A percentile compares a stretch with the other conserved stretches of the same genome.
phyloP scores from a whole-genome alignment of 345 rosid genomes.

The Eucalyptus caleyi region DNA sequence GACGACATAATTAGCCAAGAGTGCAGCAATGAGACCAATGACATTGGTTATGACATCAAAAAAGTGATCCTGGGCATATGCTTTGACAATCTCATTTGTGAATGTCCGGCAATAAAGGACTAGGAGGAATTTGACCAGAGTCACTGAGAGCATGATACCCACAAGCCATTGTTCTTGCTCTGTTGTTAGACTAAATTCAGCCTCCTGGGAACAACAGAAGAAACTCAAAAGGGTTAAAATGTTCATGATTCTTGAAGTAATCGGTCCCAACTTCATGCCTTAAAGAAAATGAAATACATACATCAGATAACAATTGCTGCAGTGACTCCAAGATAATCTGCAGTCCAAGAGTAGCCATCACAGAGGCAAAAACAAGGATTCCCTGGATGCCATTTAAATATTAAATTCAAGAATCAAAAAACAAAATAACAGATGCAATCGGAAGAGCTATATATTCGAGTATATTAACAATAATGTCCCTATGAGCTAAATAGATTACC shows the following conservation, averaged over 20 bases:
- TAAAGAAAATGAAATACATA: slow-evolving; percentile 15
- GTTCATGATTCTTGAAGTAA: background rate
- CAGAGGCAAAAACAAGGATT: slow-evolving; percentile 97
- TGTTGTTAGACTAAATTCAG: slow-evolving; percentile 43
- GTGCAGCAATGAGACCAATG: slow-evolving; percentile 89
- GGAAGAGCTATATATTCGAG: background rate
- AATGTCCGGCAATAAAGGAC: slow-evolving; percentile 74
- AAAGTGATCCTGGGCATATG: slow-evolving; percentile 97
- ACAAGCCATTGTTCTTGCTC: slow-evolving; percentile 88
- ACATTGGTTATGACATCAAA: slow-evolving; percentile 90
- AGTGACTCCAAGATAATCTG: slow-evolving; percentile 92
- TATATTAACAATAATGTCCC: background rate
- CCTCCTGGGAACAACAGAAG: slow-evolving; percentile 34
- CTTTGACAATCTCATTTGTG: slow-evolving; percentile 84
- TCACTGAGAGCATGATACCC: slow-evolving; percentile 93
- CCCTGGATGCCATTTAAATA: slow-evolving; percentile 42
- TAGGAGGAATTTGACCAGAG: slow-evolving; percentile 65
- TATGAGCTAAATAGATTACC: background rate
- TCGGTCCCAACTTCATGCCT: background rate
- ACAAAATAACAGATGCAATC: background rate
- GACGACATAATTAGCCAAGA: slow-evolving; percentile 75
- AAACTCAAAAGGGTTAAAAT: background rate
- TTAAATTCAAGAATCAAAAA: background rate
- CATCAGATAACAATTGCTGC: slow-evolving; percentile 61
- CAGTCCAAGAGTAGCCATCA: slow-evolving; percentile 98